Evolutionary conservation across 805 yeast genomes (phyloP), one percentile per base, ranked within the genome.

Genomic region (Martiniozyma abietophila): DNA sequence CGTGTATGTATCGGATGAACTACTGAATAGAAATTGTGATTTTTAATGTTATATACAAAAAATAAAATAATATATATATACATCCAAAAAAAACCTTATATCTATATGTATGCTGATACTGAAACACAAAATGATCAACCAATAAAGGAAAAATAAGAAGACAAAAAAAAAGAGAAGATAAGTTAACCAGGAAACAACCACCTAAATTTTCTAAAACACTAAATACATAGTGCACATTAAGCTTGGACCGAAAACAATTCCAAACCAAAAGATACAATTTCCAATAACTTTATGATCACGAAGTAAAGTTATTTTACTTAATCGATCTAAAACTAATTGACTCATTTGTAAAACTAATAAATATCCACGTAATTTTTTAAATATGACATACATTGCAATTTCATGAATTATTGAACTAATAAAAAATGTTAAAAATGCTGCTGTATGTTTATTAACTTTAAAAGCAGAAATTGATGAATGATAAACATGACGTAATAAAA

Each of bases 401-500:
- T 92, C 99, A 57, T 92, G 99, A 29, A 92, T 73, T 4, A 82
- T 41, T 4, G 95, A 72, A 39, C 95, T 83, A 27, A 94, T 56
- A 12, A 86, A 49, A 49, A 85, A 85, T 2, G 95, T 84, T 48
- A 80, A 55, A 18, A 85, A 49, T 2, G 94, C 79, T 1, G 97
- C 96, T 30, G 68, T 64, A 2, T 49, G 39, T 51, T 76, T 83
- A 42, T 73, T 70, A 36, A 88, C 61, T 20, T 75, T 66, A 36
- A 85, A 65, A 0, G 85, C 76, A 45, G 92, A 75, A 39, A 89
- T 81, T 8, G 92, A 75, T 18, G 94, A 77, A 53, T 88, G 96
- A 56, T 92, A 94, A 3, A 92, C 97, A 53, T 94, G 99, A 44
- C 97, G 71, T 29, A 88, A 62, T 39, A 92, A 61, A 46, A 92